A percentile compares a stretch with the other conserved stretches of the same genome.
These are phyloP conservation scores for Infundibulicybe gibba DNA, from an alignment of 768 basidiomycete species.

Conservation along the genomic window DNA sequence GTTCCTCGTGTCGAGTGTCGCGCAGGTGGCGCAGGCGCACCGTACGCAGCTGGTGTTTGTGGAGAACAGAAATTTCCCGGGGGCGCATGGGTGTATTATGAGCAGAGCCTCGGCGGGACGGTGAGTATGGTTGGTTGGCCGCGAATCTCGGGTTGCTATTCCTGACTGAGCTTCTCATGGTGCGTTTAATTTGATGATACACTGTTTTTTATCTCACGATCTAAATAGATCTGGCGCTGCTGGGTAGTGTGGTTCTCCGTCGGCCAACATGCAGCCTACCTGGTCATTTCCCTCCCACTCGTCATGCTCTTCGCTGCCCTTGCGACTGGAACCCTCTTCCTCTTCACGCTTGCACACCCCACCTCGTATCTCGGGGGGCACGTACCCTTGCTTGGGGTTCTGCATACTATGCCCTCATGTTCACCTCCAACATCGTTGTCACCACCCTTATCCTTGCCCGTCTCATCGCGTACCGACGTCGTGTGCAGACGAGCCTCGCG, in stretches of 20 bases:
- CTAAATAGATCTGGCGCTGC: slow-evolving; percentile 3
- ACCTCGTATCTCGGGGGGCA: too few species aligned
- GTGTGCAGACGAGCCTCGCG: slow-evolving; percentile 15
- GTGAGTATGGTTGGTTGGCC: slow-evolving; percentile 6
- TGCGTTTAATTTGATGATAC: slow-evolving; percentile 1
- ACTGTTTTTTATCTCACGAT: neutral
- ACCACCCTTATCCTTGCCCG: slow-evolving; percentile 27
- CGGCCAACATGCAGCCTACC: neutral
- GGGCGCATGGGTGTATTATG: neutral
- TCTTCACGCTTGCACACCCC: too few species aligned
- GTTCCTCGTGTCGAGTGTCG: slow-evolving; percentile 1
- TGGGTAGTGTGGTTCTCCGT: slow-evolving; percentile 5
- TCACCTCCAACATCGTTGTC: slow-evolving; percentile 26
- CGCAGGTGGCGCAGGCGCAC: slow-evolving; percentile 1
- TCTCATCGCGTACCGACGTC: slow-evolving; percentile 15
- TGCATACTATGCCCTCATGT: slow-evolving; percentile 19
- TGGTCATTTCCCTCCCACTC: slow-evolving; percentile 6
- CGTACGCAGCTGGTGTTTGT: slow-evolving; percentile 4
- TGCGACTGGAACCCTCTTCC: neutral
- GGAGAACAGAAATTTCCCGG: slow-evolving; percentile 10
- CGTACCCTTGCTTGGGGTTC: too few species aligned
- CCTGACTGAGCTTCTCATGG: slow-evolving; percentile 17
- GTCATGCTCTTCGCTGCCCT: slow-evolving; percentile 1
- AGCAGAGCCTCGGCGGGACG: too few species aligned
- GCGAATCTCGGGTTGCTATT: slow-evolving; percentile 18